Base-by-base conservation (phyloP, 2,329 filamentous ascomycete genomes). In the Trichophaea hybrida region DNA sequence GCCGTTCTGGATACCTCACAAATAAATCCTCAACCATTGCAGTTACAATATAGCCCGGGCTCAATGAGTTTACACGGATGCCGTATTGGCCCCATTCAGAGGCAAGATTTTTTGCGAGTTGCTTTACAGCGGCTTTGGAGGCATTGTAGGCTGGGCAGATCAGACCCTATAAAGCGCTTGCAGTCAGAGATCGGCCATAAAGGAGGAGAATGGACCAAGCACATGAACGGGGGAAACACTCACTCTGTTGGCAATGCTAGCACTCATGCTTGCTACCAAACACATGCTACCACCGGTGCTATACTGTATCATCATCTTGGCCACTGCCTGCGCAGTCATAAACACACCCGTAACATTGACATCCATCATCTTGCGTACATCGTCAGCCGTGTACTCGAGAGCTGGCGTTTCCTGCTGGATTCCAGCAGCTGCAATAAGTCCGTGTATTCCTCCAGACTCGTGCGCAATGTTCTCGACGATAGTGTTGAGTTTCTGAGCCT, bases 301-400 rank as follows among this genome's bases (percentile, higher is more conserved):
- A 15, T 6, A 4, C 17, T 48, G n/a, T 8, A 81, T 74, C 78
- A 86, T 82, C 70, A 91, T 84, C 58, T 83, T 79, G 33, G 89
- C 89, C n/a, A 88, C 87, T 13, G 87, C 88, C 75, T 91, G 87
- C 33, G 88, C 88, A 64, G 88, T 94, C 79, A 89, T 81, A 74
- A 88, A 86, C 32, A 79, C 82, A 7, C 89, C 90, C n/a, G 82
- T 93, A 67, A 94, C 77, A 73, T 95, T 93, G 69, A 91, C 84
- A 68, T 85, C 80, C 72, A 94, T 78, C 76, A 94, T 87, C 72
- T 82, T 79, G 70, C 89, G 82, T 70, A 81, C 81, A 70, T 88
- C 86, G 10, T 84, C 77, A 17, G 85, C 81, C 31, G 80, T 79
- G 70, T 94, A 94, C 54, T 94, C 88, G 58, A 95, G 75, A 1